Percentiles rank a stretch among this genome's conserved stretches.
Conservation (phyloP, 2,329 filamentous ascomycete species). For the Colletotrichum endophyticum region DNA sequence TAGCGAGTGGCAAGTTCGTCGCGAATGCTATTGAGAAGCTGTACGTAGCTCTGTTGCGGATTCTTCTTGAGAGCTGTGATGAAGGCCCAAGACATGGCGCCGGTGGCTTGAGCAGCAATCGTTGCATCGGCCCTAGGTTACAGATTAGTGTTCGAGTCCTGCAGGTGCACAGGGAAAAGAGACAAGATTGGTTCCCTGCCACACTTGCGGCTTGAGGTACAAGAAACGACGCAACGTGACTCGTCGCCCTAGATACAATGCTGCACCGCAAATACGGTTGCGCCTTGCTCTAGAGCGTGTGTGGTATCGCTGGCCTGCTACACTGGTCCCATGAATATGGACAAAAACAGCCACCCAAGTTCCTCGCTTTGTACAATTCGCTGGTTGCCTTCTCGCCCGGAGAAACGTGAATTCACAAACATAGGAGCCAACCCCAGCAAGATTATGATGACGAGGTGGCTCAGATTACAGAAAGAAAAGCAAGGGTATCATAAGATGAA, state of each 20-base stretch:
- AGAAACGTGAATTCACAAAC: background rate
- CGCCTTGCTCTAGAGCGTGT: constrained; percentile 46
- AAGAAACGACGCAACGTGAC: constrained; percentile 44
- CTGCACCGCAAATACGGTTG: constrained; percentile 34
- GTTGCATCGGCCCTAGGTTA: constrained; percentile 83
- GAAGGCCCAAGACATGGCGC: constrained; percentile 98
- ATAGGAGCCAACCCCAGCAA: background rate
- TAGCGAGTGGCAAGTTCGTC: constrained; percentile 91
- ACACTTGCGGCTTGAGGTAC: background rate
- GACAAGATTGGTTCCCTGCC: background rate
- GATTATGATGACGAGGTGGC: background rate
- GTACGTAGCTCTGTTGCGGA: constrained; percentile 96
- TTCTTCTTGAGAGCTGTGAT: constrained; percentile 94
- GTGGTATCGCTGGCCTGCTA: constrained; percentile 11
- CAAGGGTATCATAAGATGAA: constrained; percentile 10
- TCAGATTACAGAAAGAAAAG: background rate
- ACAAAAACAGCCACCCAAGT: background rate
- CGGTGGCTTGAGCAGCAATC: constrained; percentile 88
- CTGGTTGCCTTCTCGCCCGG: background rate
- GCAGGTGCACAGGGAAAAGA: background rate
- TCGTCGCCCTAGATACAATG: constrained; percentile 50
- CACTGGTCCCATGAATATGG: background rate
- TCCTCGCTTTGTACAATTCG: background rate
- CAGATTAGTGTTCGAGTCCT: background rate
- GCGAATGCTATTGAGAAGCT: constrained; percentile 94